These are phyloP conservation scores for Coemansia sp. DNA, from an alignment of 371 early-diverging fungal genomes.

Conservation along the genomic window DNA sequence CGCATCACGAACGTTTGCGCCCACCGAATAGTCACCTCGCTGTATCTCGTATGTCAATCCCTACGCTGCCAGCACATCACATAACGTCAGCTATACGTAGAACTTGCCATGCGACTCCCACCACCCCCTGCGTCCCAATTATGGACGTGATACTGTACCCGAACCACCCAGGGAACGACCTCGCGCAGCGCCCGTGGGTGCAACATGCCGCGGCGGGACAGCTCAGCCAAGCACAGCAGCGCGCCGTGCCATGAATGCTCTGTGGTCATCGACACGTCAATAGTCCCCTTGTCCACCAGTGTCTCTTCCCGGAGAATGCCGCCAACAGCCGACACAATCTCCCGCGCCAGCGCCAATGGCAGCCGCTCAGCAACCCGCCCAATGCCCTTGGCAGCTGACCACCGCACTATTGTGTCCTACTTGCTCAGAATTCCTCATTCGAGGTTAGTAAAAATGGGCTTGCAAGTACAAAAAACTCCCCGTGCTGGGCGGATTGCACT, in stretches of 20 bases:
- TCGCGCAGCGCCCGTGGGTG: constrained; percentile 67
- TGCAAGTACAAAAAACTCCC: not conserved
- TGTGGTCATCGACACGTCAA: constrained; percentile 79
- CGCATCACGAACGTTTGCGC: constrained; percentile 94
- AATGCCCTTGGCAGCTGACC: constrained; percentile 95
- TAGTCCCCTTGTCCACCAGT: constrained; percentile 27
- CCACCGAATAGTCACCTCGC: constrained; percentile 85
- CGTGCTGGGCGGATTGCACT: not conserved
- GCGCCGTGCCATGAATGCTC: constrained; percentile 96
- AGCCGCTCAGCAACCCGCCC: constrained; percentile 83
- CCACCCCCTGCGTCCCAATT: not conserved
- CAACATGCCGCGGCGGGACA: constrained; percentile 82
- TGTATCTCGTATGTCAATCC: constrained; percentile 86
- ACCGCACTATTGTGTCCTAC: constrained; percentile 92
- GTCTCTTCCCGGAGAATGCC: constrained; percentile 74
- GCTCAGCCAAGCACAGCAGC: constrained; percentile 89
- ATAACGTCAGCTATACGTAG: not conserved
- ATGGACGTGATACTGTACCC: constrained; percentile 15
- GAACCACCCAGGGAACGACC: constrained; percentile 67
- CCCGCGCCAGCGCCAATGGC: constrained; percentile 75
- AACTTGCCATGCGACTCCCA: not conserved
- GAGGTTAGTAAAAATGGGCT: not conserved
- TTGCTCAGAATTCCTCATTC: not conserved
- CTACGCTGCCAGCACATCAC: constrained; percentile 29
- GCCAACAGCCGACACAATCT: constrained; percentile 74